Evolutionary conservation across 2,329 filamentous ascomycete genomes (phyloP).

Genomic region (Aspergillus sp.): DNA sequence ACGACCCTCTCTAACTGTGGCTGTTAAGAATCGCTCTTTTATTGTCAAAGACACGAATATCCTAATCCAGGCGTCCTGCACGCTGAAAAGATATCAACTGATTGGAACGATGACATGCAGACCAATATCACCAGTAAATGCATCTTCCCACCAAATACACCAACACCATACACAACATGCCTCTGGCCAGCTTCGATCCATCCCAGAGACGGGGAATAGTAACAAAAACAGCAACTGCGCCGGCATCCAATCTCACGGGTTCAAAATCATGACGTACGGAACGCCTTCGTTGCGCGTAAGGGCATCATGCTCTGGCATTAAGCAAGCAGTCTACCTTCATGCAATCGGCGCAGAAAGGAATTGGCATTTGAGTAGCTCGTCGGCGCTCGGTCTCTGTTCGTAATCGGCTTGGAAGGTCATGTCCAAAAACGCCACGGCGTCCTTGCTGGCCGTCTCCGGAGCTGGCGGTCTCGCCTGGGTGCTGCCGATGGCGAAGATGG

Average conservation of each 20-base stretch:
- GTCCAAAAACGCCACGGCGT: slow-evolving; percentile 72
- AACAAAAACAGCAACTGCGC: background rate
- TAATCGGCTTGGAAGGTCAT: slow-evolving; percentile 95
- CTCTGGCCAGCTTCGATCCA: background rate
- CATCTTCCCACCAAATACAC: too few relatives aligned
- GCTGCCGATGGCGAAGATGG: slow-evolving; percentile 96
- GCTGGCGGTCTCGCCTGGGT: slow-evolving; percentile 79
- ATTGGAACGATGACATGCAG: too few relatives aligned
- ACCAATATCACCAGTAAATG: background rate
- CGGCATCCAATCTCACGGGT: background rate
- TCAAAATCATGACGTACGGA: too few relatives aligned
- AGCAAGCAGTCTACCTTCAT: slow-evolving; percentile 20
- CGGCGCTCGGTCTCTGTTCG: slow-evolving; percentile 80
- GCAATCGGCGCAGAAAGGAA: slow-evolving; percentile 66
- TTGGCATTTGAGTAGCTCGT: slow-evolving; percentile 74
- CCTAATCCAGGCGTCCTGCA: too few relatives aligned
- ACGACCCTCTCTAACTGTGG: too few relatives aligned
- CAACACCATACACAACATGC: slow-evolving; percentile 1
- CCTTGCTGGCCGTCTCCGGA: slow-evolving; percentile 74
- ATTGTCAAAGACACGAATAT: too few relatives aligned
- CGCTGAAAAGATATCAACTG: too few relatives aligned
- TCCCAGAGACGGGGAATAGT: background rate
- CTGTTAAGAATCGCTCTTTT: too few relatives aligned
- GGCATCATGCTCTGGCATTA: background rate
- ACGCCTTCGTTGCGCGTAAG: background rate